phyloP scores from a whole-genome alignment of 169 alveolate species.

The Ichthyophthirius multifiliis region DNA sequence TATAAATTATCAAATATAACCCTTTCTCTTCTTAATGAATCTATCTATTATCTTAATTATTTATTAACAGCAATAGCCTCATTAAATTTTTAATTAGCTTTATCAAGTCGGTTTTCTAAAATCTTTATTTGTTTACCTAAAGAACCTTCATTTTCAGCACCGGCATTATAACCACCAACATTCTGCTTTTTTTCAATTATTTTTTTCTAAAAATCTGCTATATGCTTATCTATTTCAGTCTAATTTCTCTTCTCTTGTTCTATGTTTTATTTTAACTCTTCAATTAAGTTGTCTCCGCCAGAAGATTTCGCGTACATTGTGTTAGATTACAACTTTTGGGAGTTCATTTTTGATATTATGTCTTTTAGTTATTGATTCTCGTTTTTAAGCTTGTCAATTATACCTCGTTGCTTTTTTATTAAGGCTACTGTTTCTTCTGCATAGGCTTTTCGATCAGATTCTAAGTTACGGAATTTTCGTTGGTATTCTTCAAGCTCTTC shows the following conservation, averaged over 20 bases:
- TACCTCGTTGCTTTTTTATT: conserved; percentile 50
- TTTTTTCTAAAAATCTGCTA: conserved; percentile 50
- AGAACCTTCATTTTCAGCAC: conserved; percentile 72
- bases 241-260: conserved; percentile 45
- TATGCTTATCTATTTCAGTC: conserved; percentile 54
- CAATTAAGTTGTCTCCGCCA: conserved; percentile 39
- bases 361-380: conserved; percentile 54
- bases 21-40: conserved; percentile 86
- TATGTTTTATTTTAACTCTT: conserved; percentile 46
- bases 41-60: conserved; percentile 80
- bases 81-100: conserved; percentile 85
- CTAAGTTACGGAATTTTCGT: conserved; percentile 48
- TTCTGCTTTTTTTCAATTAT: conserved; percentile 59
- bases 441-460: conserved; percentile 58
- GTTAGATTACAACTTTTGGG: conserved; percentile 17
- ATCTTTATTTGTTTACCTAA: conserved; percentile 82
- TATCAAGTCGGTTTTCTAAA: conserved; percentile 89
- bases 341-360: conserved; percentile 37
- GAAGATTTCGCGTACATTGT: conserved; percentile 25
- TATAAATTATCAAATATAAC: conserved; percentile 85
- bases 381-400: conserved; percentile 55
- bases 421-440: conserved; percentile 60
- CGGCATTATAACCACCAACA: conserved; percentile 80
- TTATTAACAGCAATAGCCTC: conserved; percentile 86
- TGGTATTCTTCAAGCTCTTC: conserved; percentile 49